These are phyloP conservation scores for Mortierella polycephala DNA, from an alignment of 371 early-diverging fungal genomes.

Conservation along the genomic window DNA sequence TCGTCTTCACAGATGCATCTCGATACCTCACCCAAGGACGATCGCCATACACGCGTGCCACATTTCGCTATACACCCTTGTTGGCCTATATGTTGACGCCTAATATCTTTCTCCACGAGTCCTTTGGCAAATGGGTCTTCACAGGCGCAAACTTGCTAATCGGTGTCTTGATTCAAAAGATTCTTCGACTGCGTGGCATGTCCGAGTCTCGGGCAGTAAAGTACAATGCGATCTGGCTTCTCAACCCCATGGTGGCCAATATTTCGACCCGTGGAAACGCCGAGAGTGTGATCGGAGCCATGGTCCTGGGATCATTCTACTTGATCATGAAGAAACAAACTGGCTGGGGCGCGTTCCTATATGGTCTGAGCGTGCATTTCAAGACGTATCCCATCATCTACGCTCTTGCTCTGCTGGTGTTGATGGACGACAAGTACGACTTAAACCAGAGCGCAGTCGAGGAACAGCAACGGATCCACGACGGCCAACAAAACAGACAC, in stretches of 20 bases:
- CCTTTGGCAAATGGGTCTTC: conserved; percentile 94
- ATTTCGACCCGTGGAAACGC: conserved; percentile 97
- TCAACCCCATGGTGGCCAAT: conserved; percentile 95
- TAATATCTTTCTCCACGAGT: conserved; percentile 73
- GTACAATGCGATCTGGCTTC: conserved; percentile 78
- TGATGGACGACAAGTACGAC: conserved; percentile 64
- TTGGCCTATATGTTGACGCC: conserved; percentile 88
- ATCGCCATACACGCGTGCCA: conserved; percentile 91
- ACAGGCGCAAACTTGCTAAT: conserved; percentile 79
- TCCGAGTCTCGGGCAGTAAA: conserved; percentile 59
- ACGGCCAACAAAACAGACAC: conserved; percentile 4
- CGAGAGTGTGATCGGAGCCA: conserved; percentile 83
- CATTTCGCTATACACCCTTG: conserved; percentile 97
- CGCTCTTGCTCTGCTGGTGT: conserved; percentile 77
- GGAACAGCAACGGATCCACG: conserved; percentile 12
- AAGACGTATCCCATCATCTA: conserved; percentile 98
- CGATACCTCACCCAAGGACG: conserved; percentile 73
- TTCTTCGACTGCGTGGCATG: conserved; percentile 67
- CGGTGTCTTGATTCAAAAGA: conserved; percentile 75
- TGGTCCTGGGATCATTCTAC: conserved; percentile 83
- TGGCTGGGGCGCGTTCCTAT: conserved; percentile 72
- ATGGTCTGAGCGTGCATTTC: conserved; percentile 95
- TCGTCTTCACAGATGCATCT: conserved; percentile 96
- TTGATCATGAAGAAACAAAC: conserved; percentile 67
- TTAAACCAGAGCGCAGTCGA: conserved; percentile 10